Base-by-base conservation (phyloP, 2,329 filamentous ascomycete genomes). In the Lachnellula suecica region DNA sequence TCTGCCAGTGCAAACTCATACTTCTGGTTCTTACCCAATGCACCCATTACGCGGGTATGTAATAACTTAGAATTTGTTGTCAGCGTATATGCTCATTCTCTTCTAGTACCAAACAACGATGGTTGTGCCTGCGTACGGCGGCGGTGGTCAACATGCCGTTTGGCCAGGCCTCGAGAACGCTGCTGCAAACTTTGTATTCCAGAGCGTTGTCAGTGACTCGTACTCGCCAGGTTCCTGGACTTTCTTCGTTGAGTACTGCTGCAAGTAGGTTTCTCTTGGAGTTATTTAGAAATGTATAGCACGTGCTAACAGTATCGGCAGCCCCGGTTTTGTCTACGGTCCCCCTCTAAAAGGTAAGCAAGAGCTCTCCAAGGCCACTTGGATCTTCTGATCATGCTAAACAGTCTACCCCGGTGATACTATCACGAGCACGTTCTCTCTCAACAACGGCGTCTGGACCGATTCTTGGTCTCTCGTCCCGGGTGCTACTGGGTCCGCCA, bases 161-260 rank as follows among this genome's bases (percentile, higher is more conserved):
- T 58, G 54, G 54, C 54, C 58, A 9, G 61, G 59, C 1, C 49
- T 60, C 24, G 50, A 58, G 22, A 63, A 60, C 9, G 44, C 54
- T 19, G 40, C 40, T 15, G 47, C 35, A 11, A 34, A 15, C 9
- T 60, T 57, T 44, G 54, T 57, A 4, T 61, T 56, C 25, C 59
- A 62, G 34, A 60, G 50, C 24, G 56, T 57, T 13, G 41, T 62
- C 20, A 56, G 49, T 29, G 58, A 62, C 40, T 56, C 57, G 7
- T 56, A 57, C n/a, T 44, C 44, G 5, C 24, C 53, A 20, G 61
- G 61, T 13, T 42, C 53, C 19, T 60, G 58, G 58, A 25, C 55
- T 17, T 59, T 61, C 47, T 61, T 53, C 41, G 56, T 61, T 17
- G 59, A 61, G 34, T 59, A 60, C 41, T 60, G 56, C 35, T 61